Evolutionary conservation across 441 rosid genomes (phyloP).

Genomic region (Arabidopsis lyrata): DNA sequence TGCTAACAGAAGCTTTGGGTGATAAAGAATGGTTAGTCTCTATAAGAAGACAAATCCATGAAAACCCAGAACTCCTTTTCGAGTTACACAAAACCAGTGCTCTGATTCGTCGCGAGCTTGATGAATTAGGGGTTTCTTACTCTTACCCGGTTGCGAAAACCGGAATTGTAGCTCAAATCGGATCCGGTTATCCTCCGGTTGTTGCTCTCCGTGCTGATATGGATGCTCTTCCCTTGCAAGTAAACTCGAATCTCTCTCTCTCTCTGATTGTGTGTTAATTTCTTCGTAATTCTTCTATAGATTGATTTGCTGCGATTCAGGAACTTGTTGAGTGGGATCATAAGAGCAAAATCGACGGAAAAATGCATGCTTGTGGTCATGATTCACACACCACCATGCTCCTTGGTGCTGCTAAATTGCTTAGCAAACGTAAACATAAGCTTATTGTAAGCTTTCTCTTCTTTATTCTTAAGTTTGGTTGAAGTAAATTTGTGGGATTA

Average conservation of each 20-base stretch:
- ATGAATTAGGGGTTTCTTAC: constrained; percentile 61
- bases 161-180: constrained; percentile 78
- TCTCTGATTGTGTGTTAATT: background rate
- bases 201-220: constrained; percentile 90
- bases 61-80: constrained; percentile 78
- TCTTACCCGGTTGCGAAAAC: constrained; percentile 71
- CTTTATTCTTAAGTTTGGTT: background rate
- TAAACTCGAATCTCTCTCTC: constrained; percentile 27
- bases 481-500: constrained; percentile 12
- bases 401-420: constrained; percentile 91
- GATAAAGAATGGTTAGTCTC: constrained; percentile 69
- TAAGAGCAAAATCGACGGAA: constrained; percentile 75
- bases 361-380: constrained; percentile 89
- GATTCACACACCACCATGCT: constrained; percentile 85
- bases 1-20: constrained; percentile 52
- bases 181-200: constrained; percentile 66
- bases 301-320: constrained; percentile 38
- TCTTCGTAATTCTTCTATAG: background rate
- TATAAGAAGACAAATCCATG: constrained; percentile 78
- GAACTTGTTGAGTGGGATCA: constrained; percentile 89
- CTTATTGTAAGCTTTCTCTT: constrained; percentile 55
- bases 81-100: constrained; percentile 80
- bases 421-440: constrained; percentile 60
- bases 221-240: constrained; percentile 82
- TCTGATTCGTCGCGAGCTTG: constrained; percentile 69